These are phyloP conservation scores for Mycena maculata DNA, from an alignment of 768 basidiomycete species.

Conservation along the genomic window DNA sequence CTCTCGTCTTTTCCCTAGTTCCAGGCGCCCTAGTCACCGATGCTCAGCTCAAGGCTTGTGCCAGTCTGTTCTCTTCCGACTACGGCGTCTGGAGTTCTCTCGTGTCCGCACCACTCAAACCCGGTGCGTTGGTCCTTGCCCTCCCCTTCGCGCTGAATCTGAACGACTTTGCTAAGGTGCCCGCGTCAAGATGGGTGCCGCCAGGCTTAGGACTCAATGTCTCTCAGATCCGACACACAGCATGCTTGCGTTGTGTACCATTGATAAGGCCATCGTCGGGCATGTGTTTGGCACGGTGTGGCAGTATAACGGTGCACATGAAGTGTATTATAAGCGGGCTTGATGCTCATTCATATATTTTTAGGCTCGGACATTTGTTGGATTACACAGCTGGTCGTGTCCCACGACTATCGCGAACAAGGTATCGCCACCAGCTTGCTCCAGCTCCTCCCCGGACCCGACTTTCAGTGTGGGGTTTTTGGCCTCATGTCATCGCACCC, in stretches of 20 bases:
- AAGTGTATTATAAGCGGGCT: neutral
- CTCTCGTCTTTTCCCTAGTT: conserved; percentile 1
- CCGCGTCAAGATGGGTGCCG: conserved; percentile 8
- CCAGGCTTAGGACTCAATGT: conserved; percentile 1
- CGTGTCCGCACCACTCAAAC: conserved; percentile 3
- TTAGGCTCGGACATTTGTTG: conserved; percentile 9
- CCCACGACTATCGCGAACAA: neutral
- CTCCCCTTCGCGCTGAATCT: neutral
- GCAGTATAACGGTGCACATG: conserved; percentile 12
- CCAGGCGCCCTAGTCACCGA: conserved; percentile 8
- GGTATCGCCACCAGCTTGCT: conserved; percentile 14
- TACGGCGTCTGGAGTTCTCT: conserved; percentile 10
- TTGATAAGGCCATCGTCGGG: conserved; percentile 2
- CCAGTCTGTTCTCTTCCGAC: conserved; percentile 10
- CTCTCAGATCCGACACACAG: conserved; percentile 2
- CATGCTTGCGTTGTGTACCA: conserved; percentile 8
- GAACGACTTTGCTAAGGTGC: conserved; percentile 3
- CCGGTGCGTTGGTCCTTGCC: conserved; percentile 4
- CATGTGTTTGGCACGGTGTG: conserved; percentile 10
- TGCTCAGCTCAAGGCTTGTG: conserved; percentile 6
- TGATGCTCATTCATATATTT: neutral
- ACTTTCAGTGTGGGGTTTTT: conserved; percentile 4
- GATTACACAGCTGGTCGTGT: conserved; percentile 10
- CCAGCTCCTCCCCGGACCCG: conserved; percentile 8
- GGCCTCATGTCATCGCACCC: conserved; percentile 15